phyloP scores from a whole-genome alignment of 148 eudicot species.

The Amaranthus cruentus region DNA sequence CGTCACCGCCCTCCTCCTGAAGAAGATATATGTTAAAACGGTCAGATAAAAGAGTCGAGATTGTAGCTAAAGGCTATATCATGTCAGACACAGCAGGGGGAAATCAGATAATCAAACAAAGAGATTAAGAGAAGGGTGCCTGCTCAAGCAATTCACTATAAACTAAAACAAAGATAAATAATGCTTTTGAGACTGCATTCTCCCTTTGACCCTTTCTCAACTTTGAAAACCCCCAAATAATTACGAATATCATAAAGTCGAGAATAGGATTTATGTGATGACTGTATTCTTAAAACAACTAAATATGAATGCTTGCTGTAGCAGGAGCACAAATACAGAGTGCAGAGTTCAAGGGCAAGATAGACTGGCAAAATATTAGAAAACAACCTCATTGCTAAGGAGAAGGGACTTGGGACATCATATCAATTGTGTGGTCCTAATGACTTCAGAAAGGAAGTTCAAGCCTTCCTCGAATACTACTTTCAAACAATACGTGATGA shows the following conservation, averaged over 20 bases:
- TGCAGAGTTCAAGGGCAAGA: neutral
- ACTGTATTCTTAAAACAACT: too few species aligned
- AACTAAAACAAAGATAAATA: too few species aligned
- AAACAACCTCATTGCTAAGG: neutral
- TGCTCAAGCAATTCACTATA: neutral
- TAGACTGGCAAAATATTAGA: neutral
- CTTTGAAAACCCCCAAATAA: too few species aligned
- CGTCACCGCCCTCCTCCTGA: slow-evolving; percentile 65
- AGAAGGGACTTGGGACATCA: neutral
- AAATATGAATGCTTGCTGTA: neutral
- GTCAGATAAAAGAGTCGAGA: neutral
- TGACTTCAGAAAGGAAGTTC: neutral
- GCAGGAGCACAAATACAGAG: neutral
- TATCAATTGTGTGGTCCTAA: neutral
- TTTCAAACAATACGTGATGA: neutral
- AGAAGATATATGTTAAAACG: neutral
- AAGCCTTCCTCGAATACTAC: neutral
- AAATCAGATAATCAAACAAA: neutral
- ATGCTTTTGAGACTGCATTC: too few species aligned
- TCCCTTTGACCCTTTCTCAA: too few species aligned
- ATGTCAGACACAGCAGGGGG: neutral
- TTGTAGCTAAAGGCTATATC: neutral
- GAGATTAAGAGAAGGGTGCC: neutral
- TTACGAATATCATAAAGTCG: too few species aligned
- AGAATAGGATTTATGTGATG: too few species aligned